These are phyloP conservation scores for Pleurotus citrinopileatus DNA, from an alignment of 768 basidiomycete species.

Conservation along the genomic window DNA sequence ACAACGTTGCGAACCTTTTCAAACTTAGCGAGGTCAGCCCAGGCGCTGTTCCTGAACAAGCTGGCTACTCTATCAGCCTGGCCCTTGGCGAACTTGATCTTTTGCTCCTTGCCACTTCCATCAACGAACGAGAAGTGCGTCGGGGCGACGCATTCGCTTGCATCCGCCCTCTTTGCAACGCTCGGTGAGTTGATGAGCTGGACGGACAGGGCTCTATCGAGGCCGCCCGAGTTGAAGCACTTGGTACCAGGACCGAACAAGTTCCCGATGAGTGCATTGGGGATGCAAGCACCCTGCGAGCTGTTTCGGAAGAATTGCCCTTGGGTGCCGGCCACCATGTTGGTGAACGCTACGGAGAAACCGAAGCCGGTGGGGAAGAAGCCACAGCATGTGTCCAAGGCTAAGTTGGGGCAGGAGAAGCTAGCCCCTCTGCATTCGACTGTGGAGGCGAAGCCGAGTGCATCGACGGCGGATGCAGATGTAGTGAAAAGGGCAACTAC, in stretches of 20 bases:
- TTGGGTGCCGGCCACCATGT: slow-evolving; percentile 14
- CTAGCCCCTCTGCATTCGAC: slow-evolving; percentile 13
- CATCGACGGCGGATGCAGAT: slow-evolving; percentile 2
- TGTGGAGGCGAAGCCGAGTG: slow-evolving; percentile 13
- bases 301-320: slow-evolving; percentile 15
- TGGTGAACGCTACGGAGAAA: slow-evolving; percentile 15
- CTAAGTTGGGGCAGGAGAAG: slow-evolving; percentile 16
- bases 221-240: slow-evolving; percentile 16
- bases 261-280: slow-evolving; percentile 11
- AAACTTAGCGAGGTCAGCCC: background rate
- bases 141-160: background rate
- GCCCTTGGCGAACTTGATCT: background rate
- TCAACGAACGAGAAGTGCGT: background rate
- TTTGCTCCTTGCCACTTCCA: background rate
- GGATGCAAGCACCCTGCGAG: background rate
- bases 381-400: slow-evolving; percentile 13
- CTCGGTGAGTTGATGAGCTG: background rate
- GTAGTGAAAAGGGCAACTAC: slow-evolving; percentile 3
- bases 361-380: slow-evolving; percentile 17
- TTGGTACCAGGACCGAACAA: slow-evolving; percentile 15
- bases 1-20: background rate
- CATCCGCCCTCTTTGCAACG: background rate
- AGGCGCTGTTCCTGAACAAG: background rate
- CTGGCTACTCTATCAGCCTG: background rate
- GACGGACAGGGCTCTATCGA: background rate